Evolutionary conservation across 768 basidiomycete genomes (phyloP).

Genomic region (Suillus brevipes): DNA sequence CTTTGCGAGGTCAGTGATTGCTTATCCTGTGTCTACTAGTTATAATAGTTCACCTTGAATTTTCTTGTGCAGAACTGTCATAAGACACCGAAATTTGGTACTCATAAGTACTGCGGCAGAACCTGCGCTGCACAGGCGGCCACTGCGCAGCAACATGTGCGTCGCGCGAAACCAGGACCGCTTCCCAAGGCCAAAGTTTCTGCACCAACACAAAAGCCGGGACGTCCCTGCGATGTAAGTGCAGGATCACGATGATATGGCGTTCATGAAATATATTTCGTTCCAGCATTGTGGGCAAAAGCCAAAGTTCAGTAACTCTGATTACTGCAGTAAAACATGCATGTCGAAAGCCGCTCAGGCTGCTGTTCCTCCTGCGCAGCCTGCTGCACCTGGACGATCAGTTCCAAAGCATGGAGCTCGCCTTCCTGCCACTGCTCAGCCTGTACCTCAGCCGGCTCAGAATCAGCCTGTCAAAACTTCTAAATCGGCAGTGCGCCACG

Average conservation of each 20-base stretch:
- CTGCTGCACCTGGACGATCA: constrained; percentile 14
- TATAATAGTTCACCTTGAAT: neutral
- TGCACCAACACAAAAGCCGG: constrained; percentile 18
- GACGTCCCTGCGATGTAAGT: constrained; percentile 31
- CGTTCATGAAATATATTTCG: constrained; percentile 18
- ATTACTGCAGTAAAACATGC: constrained; percentile 67
- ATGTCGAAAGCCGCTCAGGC: constrained; percentile 44
- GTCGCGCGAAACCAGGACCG: constrained; percentile 13
- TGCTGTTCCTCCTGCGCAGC: constrained; percentile 21
- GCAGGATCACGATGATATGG: constrained; percentile 24
- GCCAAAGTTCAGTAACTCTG: constrained; percentile 58
- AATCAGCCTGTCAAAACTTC: constrained; percentile 14
- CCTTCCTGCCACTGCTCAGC: constrained; percentile 10
- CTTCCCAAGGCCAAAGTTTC: constrained; percentile 16
- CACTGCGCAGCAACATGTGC: constrained; percentile 11
- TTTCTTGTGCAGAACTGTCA: constrained; percentile 49
- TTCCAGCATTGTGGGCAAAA: constrained; percentile 52
- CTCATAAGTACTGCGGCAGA: constrained; percentile 58
- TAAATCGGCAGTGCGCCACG: constrained; percentile 15
- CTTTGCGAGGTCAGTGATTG: constrained; percentile 31
- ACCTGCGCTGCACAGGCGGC: constrained; percentile 49
- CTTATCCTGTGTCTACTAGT: neutral
- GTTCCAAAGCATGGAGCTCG: constrained; percentile 20
- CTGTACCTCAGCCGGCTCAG: neutral
- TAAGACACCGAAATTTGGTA: constrained; percentile 51